These are phyloP conservation scores for Metarhizium album DNA, from an alignment of 2,329 filamentous ascomycete species.

Conservation along the genomic window DNA sequence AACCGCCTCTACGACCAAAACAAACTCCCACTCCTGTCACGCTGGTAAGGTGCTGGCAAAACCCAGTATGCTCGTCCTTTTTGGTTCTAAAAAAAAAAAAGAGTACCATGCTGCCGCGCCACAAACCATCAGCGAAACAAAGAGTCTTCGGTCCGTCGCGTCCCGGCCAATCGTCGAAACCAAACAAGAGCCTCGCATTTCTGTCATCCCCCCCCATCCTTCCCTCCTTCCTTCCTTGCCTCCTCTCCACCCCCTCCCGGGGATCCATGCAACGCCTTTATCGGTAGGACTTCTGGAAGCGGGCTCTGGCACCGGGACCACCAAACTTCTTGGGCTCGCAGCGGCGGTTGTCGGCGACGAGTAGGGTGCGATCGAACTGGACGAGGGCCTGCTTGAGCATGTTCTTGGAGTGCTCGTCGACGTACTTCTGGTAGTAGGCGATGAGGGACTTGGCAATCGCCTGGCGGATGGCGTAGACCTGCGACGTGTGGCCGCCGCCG, in stretches of 20 bases:
- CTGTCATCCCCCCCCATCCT: too few relatives aligned
- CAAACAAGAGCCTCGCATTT: slow-evolving; percentile 1
- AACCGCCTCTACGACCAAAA: background rate
- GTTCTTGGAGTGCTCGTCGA: slow-evolving; percentile 99
- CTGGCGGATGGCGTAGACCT: slow-evolving; percentile 98
- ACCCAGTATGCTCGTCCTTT: too few relatives aligned
- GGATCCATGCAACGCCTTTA: slow-evolving; percentile 43
- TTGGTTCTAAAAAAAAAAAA: too few relatives aligned
- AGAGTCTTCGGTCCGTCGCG: background rate
- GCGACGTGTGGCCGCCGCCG: slow-evolving; percentile 95
- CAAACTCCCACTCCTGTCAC: background rate
- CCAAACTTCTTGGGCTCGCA: slow-evolving; percentile 99
- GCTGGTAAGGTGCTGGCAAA: background rate
- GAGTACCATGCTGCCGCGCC: too few relatives aligned
- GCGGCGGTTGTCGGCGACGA: slow-evolving; percentile 98
- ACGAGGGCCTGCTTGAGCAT: slow-evolving; percentile 94
- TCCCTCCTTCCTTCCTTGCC: too few relatives aligned
- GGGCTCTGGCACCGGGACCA: slow-evolving; percentile 85
- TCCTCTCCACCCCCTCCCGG: too few relatives aligned
- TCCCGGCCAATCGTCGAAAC: slow-evolving; percentile 2
- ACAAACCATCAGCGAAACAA: background rate
- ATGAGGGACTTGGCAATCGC: slow-evolving; percentile 76
- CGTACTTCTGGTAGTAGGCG: slow-evolving; percentile 98
- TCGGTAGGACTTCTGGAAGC: slow-evolving; percentile 99
- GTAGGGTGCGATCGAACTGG: slow-evolving; percentile 91